Conservation (phyloP, 2,329 filamentous ascomycete genomes). For the Trichoderma asperellum region DNA sequence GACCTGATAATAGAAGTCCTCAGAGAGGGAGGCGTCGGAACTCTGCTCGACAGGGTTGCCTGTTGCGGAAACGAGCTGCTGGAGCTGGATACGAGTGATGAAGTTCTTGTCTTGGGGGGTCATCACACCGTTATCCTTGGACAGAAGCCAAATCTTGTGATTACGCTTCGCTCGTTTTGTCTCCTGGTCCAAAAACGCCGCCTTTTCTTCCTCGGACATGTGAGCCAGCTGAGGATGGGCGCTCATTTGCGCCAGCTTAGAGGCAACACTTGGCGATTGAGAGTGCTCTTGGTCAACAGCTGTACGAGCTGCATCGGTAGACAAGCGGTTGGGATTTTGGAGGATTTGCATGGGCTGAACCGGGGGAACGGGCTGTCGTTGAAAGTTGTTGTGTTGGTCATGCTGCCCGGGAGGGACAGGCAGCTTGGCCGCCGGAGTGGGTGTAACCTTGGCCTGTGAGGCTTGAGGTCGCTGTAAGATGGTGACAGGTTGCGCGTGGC, state of each 20-base stretch:
- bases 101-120: slow-evolving; percentile 99
- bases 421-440: slow-evolving; percentile 39
- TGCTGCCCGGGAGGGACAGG: slow-evolving; percentile 33
- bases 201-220: slow-evolving; percentile 82
- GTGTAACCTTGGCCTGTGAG: slow-evolving; percentile 45
- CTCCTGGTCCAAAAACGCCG: slow-evolving; percentile 84
- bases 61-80: slow-evolving; percentile 91
- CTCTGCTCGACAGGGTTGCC: slow-evolving; percentile 82
- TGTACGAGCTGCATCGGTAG: slow-evolving; percentile 50
- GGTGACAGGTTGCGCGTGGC: slow-evolving; percentile 55
- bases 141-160: slow-evolving; percentile 94
- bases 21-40: slow-evolving; percentile 77
- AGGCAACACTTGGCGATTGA: slow-evolving; percentile 57
- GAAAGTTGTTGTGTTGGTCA: slow-evolving; percentile 37
- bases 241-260: slow-evolving; percentile 41
- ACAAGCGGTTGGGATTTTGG: slow-evolving; percentile 74
- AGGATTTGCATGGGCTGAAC: slow-evolving; percentile 73
- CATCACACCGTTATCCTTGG: slow-evolving; percentile 96
- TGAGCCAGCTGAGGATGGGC: slow-evolving; percentile 59
- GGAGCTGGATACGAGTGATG: slow-evolving; percentile 95
- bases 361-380: slow-evolving; percentile 44
- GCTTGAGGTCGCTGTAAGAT: slow-evolving; percentile 60
- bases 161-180: slow-evolving; percentile 95
- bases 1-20: slow-evolving; percentile 99
- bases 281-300: slow-evolving; percentile 46